Evolutionary conservation across 768 basidiomycete genomes (phyloP), one percentile per base, ranked within the genome.

Genomic region (Lactarius deliciosus): DNA sequence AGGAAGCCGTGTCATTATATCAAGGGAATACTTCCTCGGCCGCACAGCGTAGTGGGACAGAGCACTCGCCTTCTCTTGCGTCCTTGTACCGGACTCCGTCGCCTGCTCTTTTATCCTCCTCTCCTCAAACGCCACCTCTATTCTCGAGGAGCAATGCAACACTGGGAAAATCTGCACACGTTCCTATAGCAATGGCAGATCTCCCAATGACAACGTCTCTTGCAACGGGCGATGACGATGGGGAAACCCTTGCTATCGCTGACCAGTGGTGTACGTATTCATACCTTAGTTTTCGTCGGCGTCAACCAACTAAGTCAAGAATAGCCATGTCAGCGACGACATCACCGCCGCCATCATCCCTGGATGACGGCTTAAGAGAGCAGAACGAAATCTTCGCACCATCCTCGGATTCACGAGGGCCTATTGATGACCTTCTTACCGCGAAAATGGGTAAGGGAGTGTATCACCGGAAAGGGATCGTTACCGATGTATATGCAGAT

Each of bases 361-460:
- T 60, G 25, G 41, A 56, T 60, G 28, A 59, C 8, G 36, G 53
- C 36, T 3, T 47, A 38, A 55, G 36, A 41, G 54, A 60, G 28
- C 58, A 30, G 18, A 41, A 56, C 40, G 57, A 45, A 28, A 54
- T 47, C 13, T 68, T 68, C n/a, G 58, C 25, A 11, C 58, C 34
- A 22, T 60, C 53, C 2, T 59, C 43, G 28, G 66, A 64, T 32
- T 43, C 58, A 1, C 57, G 9, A 34, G 34, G n/a, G 22, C 66
- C 50, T 10, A 40, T 56, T n/a, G 9, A 30, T 47, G 58, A 64
- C 41, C 53, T 67, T 22, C 40, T 66, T 22, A 16, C 40, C 8
- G 53, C 57, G 10, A 45, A 56, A 60, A 68, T 68, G 58, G 66
- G 66, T 68, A 60, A 34, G 66, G 55, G 41, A 15, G 8, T 53